Percentiles rank a stretch among this genome's conserved stretches.
These are phyloP conservation scores for Jatropha curcas DNA, from an alignment of 345 rosid species.

Conservation along the genomic window DNA sequence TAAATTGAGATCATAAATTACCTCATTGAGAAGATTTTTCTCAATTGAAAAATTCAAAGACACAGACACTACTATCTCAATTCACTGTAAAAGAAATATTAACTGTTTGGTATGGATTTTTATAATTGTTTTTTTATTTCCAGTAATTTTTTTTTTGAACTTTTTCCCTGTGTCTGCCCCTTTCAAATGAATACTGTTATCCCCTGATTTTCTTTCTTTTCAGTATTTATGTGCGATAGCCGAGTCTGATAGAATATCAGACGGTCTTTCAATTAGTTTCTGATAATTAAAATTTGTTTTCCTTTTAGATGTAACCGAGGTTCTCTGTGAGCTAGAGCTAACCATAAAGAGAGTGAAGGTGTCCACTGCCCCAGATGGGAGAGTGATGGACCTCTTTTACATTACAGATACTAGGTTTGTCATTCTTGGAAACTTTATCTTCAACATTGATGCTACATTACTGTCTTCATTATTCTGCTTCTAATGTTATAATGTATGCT, in stretches of 20 bases:
- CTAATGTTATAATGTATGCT: not conserved
- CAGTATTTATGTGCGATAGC: not conserved
- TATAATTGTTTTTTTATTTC: not conserved
- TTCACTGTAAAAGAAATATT: not conserved
- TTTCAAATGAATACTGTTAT: not conserved
- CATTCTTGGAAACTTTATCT: conserved; percentile 14
- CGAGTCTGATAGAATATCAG: not conserved
- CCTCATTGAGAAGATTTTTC: not conserved
- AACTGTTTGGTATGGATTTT: too few relatives aligned
- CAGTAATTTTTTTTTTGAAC: not conserved
- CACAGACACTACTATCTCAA: too few relatives aligned
- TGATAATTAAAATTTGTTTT: not conserved
- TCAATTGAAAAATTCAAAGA: not conserved
- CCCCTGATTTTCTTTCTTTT: not conserved
- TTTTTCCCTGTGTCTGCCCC: not conserved
- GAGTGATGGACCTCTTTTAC: conserved; percentile 69
- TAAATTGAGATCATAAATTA: not conserved
- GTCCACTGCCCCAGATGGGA: conserved; percentile 70
- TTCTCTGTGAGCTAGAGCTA: conserved; percentile 65
- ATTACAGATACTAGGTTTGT: conserved; percentile 68
- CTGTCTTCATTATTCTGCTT: not conserved
- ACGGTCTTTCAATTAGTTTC: conserved; percentile 3
- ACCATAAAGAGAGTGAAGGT: conserved; percentile 65
- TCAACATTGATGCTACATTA: not conserved
- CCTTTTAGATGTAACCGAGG: conserved; percentile 57